Conservation (phyloP, 208 protist species). For the Leishmania major region DNA sequence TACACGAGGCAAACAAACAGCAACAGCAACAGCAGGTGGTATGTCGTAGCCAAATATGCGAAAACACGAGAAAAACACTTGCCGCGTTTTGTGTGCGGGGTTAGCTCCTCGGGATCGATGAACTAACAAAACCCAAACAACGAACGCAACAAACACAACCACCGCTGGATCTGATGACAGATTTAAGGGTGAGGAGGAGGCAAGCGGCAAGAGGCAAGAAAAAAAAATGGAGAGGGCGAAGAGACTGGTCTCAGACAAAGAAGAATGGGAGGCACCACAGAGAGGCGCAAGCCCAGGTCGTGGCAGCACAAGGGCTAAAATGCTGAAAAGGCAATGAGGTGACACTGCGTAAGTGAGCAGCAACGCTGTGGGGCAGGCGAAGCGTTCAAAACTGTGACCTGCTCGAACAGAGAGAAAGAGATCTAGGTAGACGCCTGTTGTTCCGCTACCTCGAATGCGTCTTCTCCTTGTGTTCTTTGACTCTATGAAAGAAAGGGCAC, state of each 20-base stretch:
- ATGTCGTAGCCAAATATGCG: background rate
- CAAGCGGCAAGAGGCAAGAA: too few species aligned
- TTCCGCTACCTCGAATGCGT: background rate
- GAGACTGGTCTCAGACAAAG: background rate
- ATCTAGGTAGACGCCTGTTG: background rate
- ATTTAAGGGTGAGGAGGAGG: too few species aligned
- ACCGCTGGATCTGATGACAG: too few species aligned
- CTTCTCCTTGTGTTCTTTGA: background rate
- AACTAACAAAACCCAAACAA: too few species aligned
- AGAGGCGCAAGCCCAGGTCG: background rate
- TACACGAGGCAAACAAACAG: background rate
- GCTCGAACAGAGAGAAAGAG: background rate
- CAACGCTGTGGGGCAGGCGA: too few species aligned
- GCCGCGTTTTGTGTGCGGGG: too few species aligned
- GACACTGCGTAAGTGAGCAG: background rate
- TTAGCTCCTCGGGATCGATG: too few species aligned
- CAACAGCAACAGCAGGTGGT: background rate
- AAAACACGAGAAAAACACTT: background rate
- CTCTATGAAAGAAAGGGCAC: constrained; percentile 8
- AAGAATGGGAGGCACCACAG: background rate
- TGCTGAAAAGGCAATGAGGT: background rate
- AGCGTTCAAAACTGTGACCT: background rate
- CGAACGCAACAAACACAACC: too few species aligned
- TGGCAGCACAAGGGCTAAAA: background rate
- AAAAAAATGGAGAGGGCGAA: background rate